Conservation (phyloP, 2,329 filamentous ascomycete genomes). For the Exophiala xenobiotica region DNA sequence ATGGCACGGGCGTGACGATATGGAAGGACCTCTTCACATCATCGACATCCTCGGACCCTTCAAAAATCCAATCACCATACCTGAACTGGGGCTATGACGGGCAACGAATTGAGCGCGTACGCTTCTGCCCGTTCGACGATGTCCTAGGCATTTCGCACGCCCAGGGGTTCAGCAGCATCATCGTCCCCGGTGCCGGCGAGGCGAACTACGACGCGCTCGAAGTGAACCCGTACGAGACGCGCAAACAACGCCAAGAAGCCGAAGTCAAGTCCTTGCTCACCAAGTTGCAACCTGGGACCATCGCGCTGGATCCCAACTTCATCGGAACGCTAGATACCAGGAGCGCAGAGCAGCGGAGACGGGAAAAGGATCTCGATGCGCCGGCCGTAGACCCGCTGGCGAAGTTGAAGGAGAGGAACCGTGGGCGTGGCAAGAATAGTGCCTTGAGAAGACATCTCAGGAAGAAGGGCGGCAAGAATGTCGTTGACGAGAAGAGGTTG, state of each 20-base stretch:
- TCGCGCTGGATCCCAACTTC: slow-evolving; percentile 87
- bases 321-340: slow-evolving; percentile 83
- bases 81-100: slow-evolving; percentile 84
- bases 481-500: slow-evolving; percentile 92
- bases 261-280: slow-evolving; percentile 89
- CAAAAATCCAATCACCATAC: slow-evolving; percentile 83
- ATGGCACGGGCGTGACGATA: slow-evolving; percentile 83
- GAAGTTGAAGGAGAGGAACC: slow-evolving; percentile 61
- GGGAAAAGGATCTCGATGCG: slow-evolving; percentile 76
- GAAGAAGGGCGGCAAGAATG: slow-evolving; percentile 88
- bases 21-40: slow-evolving; percentile 90
- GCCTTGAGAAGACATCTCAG: slow-evolving; percentile 82
- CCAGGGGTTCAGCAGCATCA: slow-evolving; percentile 81
- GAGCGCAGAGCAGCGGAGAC: slow-evolving; percentile 72
- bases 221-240: slow-evolving; percentile 90
- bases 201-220: slow-evolving; percentile 94
- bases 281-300: slow-evolving; percentile 97
- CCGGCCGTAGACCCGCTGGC: slow-evolving; percentile 60
- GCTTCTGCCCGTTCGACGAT: slow-evolving; percentile 95
- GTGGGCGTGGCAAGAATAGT: slow-evolving; percentile 84
- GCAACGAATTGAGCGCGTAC: slow-evolving; percentile 72
- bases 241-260: slow-evolving; percentile 85
- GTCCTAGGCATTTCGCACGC: slow-evolving; percentile 82
- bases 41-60: slow-evolving; percentile 65
- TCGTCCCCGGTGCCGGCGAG: slow-evolving; percentile 93